Base-by-base conservation (phyloP, 305 asterid genomes). In the Rubia balearica region DNA sequence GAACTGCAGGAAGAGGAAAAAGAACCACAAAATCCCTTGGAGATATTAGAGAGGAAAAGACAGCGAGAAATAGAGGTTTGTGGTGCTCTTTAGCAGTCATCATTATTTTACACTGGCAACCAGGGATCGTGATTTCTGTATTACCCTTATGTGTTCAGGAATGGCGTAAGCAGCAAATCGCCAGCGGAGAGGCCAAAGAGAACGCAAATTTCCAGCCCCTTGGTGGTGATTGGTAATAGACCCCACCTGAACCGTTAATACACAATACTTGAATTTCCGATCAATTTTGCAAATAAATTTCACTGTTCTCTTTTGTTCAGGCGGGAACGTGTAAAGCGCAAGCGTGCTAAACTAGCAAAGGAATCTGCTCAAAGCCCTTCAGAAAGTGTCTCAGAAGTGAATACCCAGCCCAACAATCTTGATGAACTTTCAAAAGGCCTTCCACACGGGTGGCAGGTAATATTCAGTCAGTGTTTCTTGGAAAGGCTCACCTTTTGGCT, bases 121-220 rank as follows among this genome's bases (percentile, higher is more conserved):
- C 53, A 41, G 33, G 62, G 53, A 12, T 38, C 17, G 48, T 8
- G 62, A 40, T 72, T 51, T 79, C 38, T 33, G 38, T 33, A 33
- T 66, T 64, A 42, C 55, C 43, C 21, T 69, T 67, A 7, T 78
- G 17, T 78, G 17, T 19, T 5, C 84, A 94, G 99, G 86, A 87
- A 77, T 95, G 99, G 99, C 89, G 87, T 62, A 91, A 92, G 2
- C 87, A 88, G 68, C 99, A 90, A 81, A 87, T 95, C 64, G 96
- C 96, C 61, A 92, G 91, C 72, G 95, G 98, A 10, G 99, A 86
- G 81, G 96, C 98, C 61, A 90, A 82, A 77, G 94, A 85, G 51
- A 95, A 95, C 75, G 98, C 96, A 69, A 95, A 95, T 78, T 95
- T 94, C 82, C 99, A 88, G 89, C 99, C 99, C 0, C 81, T 95